These are phyloP conservation scores for Vanrija pseudolonga DNA, from an alignment of 1,284 basidiomycete species.

Conservation along the genomic window DNA sequence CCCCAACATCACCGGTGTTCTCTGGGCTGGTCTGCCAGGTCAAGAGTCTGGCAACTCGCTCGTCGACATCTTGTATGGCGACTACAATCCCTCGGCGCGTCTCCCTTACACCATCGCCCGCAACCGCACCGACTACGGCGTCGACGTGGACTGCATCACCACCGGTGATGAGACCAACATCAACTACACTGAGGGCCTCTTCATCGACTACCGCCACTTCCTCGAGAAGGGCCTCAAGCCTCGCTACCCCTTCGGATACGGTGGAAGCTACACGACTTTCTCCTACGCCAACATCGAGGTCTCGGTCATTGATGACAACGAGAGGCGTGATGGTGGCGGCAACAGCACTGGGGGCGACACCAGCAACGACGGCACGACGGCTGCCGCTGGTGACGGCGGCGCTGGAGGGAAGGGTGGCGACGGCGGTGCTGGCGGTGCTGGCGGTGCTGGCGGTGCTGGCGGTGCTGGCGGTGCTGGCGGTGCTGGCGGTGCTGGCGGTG, in stretches of 20 bases:
- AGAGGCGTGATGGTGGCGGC: background rate
- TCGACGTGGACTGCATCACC: slow-evolving; percentile 54
- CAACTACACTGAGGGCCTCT: slow-evolving; percentile 66
- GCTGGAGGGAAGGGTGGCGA: background rate
- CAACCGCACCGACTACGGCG: slow-evolving; percentile 61
- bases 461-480: background rate
- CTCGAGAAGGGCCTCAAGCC: slow-evolving; percentile 62
- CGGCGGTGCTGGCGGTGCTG: background rate
- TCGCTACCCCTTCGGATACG: slow-evolving; percentile 74
- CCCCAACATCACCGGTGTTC: slow-evolving; percentile 58
- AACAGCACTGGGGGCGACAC: background rate
- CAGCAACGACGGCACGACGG: too few relatives aligned
- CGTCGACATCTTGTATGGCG: slow-evolving; percentile 56
- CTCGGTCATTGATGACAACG: background rate
- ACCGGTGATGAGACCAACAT: slow-evolving; percentile 52
- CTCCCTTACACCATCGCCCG: slow-evolving; percentile 80
- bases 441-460: slow-evolving; percentile 5
- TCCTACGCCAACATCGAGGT: slow-evolving; percentile 50
- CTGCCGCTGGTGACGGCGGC: too few relatives aligned
- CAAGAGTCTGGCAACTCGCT: slow-evolving; percentile 74
- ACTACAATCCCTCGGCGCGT: slow-evolving; percentile 67
- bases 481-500: background rate
- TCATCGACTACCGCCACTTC: slow-evolving; percentile 75
- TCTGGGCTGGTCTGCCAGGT: slow-evolving; percentile 56
- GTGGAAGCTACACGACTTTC: slow-evolving; percentile 78